Evolutionary conservation across 257 asterid species (phyloP).

Genomic region (Ilex aquifolium): DNA sequence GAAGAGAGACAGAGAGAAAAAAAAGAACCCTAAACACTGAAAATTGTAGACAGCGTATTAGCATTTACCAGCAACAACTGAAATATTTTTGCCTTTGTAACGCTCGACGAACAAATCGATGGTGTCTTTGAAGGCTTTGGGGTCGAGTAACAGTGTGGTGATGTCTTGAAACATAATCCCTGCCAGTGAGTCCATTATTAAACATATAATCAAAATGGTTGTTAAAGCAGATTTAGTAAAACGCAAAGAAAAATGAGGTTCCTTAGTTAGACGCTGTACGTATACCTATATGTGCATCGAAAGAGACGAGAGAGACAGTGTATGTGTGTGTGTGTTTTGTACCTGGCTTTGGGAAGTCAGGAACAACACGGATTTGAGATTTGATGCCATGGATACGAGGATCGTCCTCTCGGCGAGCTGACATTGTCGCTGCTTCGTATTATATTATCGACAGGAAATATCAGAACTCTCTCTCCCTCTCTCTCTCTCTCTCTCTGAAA

Average conservation of each 20-base stretch:
- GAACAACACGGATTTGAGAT: slow-evolving; percentile 75
- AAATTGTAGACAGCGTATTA: background rate
- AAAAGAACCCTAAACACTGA: no score
- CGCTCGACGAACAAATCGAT: slow-evolving; percentile 82
- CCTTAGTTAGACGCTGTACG: background rate
- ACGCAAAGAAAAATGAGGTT: no score
- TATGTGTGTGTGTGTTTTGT: background rate
- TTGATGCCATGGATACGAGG: slow-evolving; percentile 70
- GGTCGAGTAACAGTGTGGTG: slow-evolving; percentile 69
- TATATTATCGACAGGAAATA: no score
- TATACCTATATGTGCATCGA: background rate
- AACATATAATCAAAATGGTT: background rate
- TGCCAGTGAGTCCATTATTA: slow-evolving; percentile 15
- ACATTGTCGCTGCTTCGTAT: slow-evolving; percentile 32
- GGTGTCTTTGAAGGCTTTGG: slow-evolving; percentile 69
- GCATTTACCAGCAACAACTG: slow-evolving; percentile 78
- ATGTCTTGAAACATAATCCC: slow-evolving; percentile 93
- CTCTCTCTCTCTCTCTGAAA: no score
- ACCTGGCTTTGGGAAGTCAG: slow-evolving; percentile 78
- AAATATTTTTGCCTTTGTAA: slow-evolving; percentile 51
- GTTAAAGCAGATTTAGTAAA: no score
- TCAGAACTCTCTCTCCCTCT: no score
- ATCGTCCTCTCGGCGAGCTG: slow-evolving; percentile 51
- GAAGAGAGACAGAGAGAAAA: background rate
- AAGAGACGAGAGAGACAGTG: background rate